phyloP scores from a whole-genome alignment of 106 monocot species.

The Dioscorea dumetorum region DNA sequence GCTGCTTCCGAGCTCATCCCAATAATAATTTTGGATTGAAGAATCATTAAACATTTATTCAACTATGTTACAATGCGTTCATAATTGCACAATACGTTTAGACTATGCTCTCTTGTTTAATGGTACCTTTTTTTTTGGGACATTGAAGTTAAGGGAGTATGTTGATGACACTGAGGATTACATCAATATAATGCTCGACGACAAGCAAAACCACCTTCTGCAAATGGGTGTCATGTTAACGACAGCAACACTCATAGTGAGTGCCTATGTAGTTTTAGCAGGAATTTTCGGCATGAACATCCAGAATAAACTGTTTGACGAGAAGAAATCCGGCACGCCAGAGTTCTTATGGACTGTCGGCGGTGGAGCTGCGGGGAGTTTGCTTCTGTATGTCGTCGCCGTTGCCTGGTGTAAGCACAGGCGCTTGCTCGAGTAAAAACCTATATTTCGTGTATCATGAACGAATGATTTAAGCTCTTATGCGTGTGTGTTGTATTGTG shows the following conservation, averaged over 20 bases:
- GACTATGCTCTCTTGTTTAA: not conserved
- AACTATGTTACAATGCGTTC: no score
- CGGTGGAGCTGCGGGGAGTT: constrained; percentile 38
- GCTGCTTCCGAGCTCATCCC: not conserved
- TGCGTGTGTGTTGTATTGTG: no score
- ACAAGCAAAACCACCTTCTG: constrained; percentile 71
- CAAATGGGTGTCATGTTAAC: constrained; percentile 66
- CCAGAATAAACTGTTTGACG: constrained; percentile 40
- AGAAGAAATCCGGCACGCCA: constrained; percentile 21
- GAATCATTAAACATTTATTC: no score
- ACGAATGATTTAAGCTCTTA: no score
- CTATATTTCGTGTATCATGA: no score
- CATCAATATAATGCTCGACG: constrained; percentile 82
- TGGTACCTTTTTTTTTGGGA: not conserved
- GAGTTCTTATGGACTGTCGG: constrained; percentile 51
- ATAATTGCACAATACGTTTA: no score
- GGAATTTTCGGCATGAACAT: constrained; percentile 79
- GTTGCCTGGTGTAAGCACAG: constrained; percentile 48
- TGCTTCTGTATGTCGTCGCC: constrained; percentile 36
- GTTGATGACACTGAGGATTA: constrained; percentile 84
- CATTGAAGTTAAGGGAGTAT: constrained; percentile 63
- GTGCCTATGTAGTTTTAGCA: constrained; percentile 35
- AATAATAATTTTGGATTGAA: no score
- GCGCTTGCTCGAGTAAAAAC: constrained; percentile 35
- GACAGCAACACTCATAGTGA: constrained; percentile 57